Base-by-base conservation (phyloP, 2,329 filamentous ascomycete genomes). In the Fonsecaea nubica region DNA sequence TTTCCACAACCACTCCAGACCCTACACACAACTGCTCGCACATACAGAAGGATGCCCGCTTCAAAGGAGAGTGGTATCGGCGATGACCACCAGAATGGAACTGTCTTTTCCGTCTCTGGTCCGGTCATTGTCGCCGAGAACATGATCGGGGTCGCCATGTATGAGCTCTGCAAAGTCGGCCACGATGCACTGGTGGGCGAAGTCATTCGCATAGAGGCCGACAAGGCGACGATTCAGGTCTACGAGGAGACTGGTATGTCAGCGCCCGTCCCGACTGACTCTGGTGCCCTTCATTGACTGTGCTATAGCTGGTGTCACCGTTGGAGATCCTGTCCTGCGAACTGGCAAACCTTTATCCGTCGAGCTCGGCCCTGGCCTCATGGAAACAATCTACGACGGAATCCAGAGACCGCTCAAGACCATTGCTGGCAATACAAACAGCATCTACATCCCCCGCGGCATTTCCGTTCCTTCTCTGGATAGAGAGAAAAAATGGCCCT, bases 111-210 rank as follows among this genome's bases (percentile, higher is more conserved):
- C 70, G 83, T 92, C 74, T 91, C 89, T 71, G 89, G 89, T 73
- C 95, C 95, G 77, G 95, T 99, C 85, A 90, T 99, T 76, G 87
- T 99, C 74, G 95, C 94, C 78, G 94, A 98, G 84, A 90, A 97
- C 82, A 97, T 99, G 93, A 92, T 94, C 77, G 95, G 95, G 80
- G 95, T 95, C 86, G 93, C 95, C 80, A 99, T 99, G 95, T 97
- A 98, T 88, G 95, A 99, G 84, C 86, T 99, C 84, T 93, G 96
- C 79, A 91, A 87, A 83, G 94, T 99, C 75, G 93, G 95, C 75
- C 89, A 97, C 78, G 92, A 97, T 77, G 88, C 90, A 77, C 89
- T 99, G 67, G 91, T 96, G 69, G 95, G 95, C 78, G 95, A 99
- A 82, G 95, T 99, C 80, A 99, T 99, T 85, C 91, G 95, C 79